Conservation (phyloP, 768 basidiomycete species). For the Serendipita indica region DNA sequence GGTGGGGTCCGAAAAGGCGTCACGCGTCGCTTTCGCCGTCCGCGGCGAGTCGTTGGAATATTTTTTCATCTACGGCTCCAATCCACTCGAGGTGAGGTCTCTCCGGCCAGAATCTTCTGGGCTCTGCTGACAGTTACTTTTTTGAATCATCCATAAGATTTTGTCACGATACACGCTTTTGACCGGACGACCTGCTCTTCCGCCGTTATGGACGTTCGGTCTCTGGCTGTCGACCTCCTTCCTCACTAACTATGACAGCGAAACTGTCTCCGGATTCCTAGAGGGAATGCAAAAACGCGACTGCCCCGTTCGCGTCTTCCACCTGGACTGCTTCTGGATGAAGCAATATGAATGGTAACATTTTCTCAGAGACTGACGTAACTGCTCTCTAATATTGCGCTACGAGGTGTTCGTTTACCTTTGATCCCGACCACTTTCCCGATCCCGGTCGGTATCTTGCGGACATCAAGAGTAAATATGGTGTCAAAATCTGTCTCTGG, state of each 20-base stretch:
- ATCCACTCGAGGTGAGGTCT: conserved; percentile 41
- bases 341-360: conserved; percentile 14
- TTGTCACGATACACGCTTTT: conserved; percentile 46
- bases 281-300: conserved; percentile 52
- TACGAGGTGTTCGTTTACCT: conserved; percentile 54
- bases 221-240: conserved; percentile 70
- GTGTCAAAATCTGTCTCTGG: conserved; percentile 62
- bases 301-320: conserved; percentile 51
- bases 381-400: not conserved
- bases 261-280: conserved; percentile 55
- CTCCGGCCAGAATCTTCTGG: conserved; percentile 15
- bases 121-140: not conserved
- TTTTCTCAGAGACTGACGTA: not conserved
- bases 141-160: conserved; percentile 27
- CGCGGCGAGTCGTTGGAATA: conserved; percentile 51
- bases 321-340: conserved; percentile 44
- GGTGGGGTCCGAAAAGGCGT: conserved; percentile 31
- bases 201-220: conserved; percentile 63
- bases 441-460: conserved; percentile 47
- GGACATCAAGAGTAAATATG: conserved; percentile 28
- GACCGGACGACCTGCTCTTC: conserved; percentile 47
- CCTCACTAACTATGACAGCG: conserved; percentile 44
- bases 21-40: conserved; percentile 48
- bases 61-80: conserved; percentile 54
- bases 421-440: conserved; percentile 63